Conservation (phyloP, 768 basidiomycete genomes). For the Boletus insuetus region DNA sequence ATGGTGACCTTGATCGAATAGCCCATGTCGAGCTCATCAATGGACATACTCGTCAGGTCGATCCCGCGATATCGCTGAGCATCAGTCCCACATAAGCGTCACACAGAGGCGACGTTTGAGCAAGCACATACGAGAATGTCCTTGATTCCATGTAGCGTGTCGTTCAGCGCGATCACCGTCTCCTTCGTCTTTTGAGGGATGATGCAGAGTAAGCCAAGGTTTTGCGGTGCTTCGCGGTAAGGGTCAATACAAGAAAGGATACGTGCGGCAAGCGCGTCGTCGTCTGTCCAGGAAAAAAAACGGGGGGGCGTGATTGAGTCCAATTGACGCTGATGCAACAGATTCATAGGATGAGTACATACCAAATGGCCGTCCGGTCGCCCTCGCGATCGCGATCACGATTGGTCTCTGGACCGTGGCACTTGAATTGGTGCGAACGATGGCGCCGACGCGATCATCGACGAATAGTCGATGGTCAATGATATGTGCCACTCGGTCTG, state of each 20-base stretch:
- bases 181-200: slow-evolving; percentile 1
- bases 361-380: slow-evolving; percentile 12
- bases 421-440: slow-evolving; percentile 2
- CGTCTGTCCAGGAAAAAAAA: slow-evolving; percentile 4
- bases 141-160: not conserved
- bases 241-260: slow-evolving; percentile 11
- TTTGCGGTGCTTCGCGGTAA: slow-evolving; percentile 3
- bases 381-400: slow-evolving; percentile 3
- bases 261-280: not conserved
- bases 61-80: slow-evolving; percentile 3
- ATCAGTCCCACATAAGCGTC: no score
- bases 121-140: slow-evolving; percentile 9
- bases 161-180: not conserved
- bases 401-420: not conserved
- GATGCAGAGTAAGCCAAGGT: slow-evolving; percentile 12
- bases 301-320: not conserved
- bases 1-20: slow-evolving; percentile 14
- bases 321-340: not conserved
- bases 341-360: not conserved
- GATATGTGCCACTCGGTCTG: not conserved
- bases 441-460: not conserved
- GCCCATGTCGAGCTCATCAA: slow-evolving; percentile 17
- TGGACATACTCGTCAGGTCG: not conserved
- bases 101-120: not conserved
- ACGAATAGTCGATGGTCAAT: not conserved